Evolutionary conservation across 768 basidiomycete genomes (phyloP).

Genomic region (Lenzites betulinus): DNA sequence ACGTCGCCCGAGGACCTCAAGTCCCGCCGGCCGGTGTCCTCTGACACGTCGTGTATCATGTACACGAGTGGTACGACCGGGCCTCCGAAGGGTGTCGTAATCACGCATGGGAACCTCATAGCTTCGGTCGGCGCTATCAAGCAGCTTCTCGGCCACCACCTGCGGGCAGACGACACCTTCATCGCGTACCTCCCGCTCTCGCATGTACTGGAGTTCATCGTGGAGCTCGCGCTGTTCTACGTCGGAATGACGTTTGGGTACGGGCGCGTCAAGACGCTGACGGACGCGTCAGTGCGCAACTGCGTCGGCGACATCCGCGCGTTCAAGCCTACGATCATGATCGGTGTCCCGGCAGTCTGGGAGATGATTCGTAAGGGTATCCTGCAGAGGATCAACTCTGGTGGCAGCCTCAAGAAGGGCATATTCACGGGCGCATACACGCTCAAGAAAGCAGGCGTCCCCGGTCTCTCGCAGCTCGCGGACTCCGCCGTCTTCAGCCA

Average conservation of each 20-base stretch:
- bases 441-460: constrained; percentile 72
- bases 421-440: constrained; percentile 80
- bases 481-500: constrained; percentile 76
- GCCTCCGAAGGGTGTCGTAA: constrained; percentile 90
- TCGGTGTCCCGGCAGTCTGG: constrained; percentile 96
- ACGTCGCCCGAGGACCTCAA: constrained; percentile 55
- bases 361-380: constrained; percentile 97
- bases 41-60: constrained; percentile 70
- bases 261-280: constrained; percentile 93
- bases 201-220: constrained; percentile 94
- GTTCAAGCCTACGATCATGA: constrained; percentile 87
- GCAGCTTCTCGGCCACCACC: constrained; percentile 66
- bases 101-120: constrained; percentile 85
- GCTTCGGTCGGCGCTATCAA: constrained; percentile 85
- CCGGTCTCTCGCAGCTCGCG: constrained; percentile 63
- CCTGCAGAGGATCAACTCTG: constrained; percentile 70
- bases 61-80: constrained; percentile 93
- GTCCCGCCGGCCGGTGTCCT: constrained; percentile 47
- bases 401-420: constrained; percentile 66
- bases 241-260: constrained; percentile 84
- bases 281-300: constrained; percentile 89
- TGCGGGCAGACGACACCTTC: constrained; percentile 62
- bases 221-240: constrained; percentile 78
- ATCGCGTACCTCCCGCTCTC: constrained; percentile 94
- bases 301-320: constrained; percentile 84